Conservation (phyloP, 2,329 filamentous ascomycete species). For the Colletotrichum theobromicola region DNA sequence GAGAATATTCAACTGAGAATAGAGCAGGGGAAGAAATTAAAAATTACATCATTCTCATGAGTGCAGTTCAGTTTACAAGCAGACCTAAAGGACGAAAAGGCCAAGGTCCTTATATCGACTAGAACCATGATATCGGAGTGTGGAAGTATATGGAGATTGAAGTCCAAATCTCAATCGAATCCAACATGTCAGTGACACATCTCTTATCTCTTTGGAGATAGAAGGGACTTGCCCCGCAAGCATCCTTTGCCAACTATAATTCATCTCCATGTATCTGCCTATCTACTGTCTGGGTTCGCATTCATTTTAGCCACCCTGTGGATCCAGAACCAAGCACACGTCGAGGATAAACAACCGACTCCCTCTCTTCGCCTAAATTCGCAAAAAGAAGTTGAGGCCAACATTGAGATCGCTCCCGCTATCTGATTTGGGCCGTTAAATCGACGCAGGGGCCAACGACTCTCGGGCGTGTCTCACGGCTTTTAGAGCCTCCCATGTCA, state of each 20-base stretch:
- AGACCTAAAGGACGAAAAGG: no score
- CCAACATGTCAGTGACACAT: no score
- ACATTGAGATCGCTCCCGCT: background rate
- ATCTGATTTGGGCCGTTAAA: background rate
- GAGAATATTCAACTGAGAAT: no score
- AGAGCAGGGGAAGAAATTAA: no score
- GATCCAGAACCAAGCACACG: rapidly evolving
- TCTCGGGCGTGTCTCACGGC: background rate
- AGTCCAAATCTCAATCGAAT: no score
- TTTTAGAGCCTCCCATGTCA: background rate
- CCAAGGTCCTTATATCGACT: no score
- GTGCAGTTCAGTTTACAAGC: no score
- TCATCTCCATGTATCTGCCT: background rate
- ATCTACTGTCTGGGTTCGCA: rapidly evolving
- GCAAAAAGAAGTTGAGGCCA: background rate
- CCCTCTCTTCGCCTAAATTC: background rate
- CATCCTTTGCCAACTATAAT: background rate
- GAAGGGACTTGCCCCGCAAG: no score
- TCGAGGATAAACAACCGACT: rapidly evolving
- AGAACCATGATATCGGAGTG: no score
- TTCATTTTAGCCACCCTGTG: background rate
- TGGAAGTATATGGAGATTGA: no score
- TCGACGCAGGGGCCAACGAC: background rate
- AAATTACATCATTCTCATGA: no score
- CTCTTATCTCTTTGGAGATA: no score